Conservation (phyloP, 805 yeast species). For the Zygoascus tannicola region DNA sequence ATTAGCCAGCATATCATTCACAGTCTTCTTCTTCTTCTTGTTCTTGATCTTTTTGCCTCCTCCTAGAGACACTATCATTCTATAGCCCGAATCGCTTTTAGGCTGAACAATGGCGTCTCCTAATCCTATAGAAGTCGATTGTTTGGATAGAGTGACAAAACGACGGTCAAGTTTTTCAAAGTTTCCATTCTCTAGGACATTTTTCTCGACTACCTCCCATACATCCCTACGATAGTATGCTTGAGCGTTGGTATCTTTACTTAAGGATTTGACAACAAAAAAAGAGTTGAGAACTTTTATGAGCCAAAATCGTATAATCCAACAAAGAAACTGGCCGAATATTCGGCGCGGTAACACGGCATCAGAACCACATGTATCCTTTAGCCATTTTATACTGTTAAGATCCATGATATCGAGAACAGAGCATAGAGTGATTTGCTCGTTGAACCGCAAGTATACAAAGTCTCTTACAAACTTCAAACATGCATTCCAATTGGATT, state of each 20-base stretch:
- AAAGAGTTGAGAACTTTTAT: conserved; percentile 40
- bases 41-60: not conserved
- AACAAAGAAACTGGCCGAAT: conserved; percentile 35
- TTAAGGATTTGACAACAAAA: conserved; percentile 60
- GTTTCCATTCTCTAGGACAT: conserved; percentile 34
- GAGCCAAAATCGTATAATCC: conserved; percentile 48
- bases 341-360: not conserved
- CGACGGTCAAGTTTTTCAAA: conserved; percentile 19
- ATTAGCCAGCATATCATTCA: conserved; percentile 17
- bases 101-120: conserved; percentile 35
- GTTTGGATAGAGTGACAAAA: conserved; percentile 16
- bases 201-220: conserved; percentile 42
- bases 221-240: conserved; percentile 47
- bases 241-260: conserved; percentile 31
- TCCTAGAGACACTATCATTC: conserved; percentile 11
- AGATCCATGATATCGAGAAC: not conserved
- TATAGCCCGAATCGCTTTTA: conserved; percentile 42
- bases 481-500: conserved; percentile 37
- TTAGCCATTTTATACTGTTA: not conserved
- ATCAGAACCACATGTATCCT: not conserved
- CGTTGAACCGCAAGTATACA: conserved; percentile 33
- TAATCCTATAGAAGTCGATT: not conserved
- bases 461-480: conserved; percentile 31
- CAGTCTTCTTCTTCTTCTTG: conserved; percentile 8
- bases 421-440: conserved; percentile 27